Percentiles rank a stretch among this genome's conserved stretches.
phyloP scores from a whole-genome alignment of 2,329 filamentous ascomycete species.

The Periconia macrospinosa region DNA sequence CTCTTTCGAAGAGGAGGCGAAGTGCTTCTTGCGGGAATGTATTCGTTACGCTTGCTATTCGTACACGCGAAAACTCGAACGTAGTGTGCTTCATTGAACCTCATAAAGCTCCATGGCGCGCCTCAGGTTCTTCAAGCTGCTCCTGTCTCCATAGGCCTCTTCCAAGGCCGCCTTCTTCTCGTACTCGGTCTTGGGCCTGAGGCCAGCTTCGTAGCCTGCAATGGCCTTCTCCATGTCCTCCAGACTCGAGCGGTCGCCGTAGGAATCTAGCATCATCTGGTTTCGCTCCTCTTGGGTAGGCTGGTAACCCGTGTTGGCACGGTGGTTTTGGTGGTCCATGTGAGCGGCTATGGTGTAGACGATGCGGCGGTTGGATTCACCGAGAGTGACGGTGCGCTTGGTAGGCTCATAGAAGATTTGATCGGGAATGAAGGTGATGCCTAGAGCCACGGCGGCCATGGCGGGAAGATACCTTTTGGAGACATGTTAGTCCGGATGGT shows the following conservation, averaged over 20 bases:
- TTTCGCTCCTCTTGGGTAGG: constrained; percentile 36
- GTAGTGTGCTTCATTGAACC: constrained; percentile 34
- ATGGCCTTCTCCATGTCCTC: constrained; percentile 37
- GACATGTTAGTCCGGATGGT: constrained; percentile 8
- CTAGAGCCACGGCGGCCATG: constrained; percentile 36
- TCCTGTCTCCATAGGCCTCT: constrained; percentile 51
- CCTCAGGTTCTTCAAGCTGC: constrained; percentile 48
- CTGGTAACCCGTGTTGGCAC: constrained; percentile 22
- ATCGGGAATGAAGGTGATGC: constrained; percentile 32
- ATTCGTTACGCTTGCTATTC: not conserved
- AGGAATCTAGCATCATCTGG: constrained; percentile 32
- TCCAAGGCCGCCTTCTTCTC: constrained; percentile 46
- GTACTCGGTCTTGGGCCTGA: constrained; percentile 30
- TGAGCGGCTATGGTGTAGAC: constrained; percentile 35
- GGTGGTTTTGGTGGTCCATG: constrained; percentile 34
- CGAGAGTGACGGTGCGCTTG: constrained; percentile 30
- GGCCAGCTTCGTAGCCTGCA: constrained; percentile 23
- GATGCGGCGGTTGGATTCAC: constrained; percentile 35
- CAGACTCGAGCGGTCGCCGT: constrained; percentile 34
- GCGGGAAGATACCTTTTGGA: constrained; percentile 34
- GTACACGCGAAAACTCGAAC: not conserved
- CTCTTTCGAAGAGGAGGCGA: not conserved
- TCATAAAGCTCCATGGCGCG: constrained; percentile 50
- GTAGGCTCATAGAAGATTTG: constrained; percentile 14
- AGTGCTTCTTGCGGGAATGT: not conserved